Evolutionary conservation across 306 rosid species (phyloP).

Genomic region (Styphnolobium japonicum): DNA sequence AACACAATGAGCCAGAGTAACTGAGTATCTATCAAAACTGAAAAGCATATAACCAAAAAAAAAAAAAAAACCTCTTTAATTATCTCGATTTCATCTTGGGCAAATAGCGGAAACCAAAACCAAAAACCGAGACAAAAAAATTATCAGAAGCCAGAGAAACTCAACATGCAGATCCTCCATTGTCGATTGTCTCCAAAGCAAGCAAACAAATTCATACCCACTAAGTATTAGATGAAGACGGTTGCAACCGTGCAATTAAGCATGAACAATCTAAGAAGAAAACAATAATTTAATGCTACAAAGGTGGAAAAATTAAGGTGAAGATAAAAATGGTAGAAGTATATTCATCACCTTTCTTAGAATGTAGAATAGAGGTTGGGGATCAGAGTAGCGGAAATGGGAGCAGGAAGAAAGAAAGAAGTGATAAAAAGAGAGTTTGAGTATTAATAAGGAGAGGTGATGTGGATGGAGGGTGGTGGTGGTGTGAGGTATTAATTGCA

Average conservation of each 20-base stretch:
- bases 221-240: background rate
- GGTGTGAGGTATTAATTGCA: constrained; percentile 49
- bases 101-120: background rate
- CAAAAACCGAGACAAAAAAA: background rate
- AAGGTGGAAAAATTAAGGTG: constrained; percentile 11
- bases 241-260: background rate
- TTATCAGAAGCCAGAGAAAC: background rate
- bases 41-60: background rate
- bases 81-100: background rate
- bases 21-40: background rate
- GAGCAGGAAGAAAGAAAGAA: background rate
- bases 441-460: background rate
- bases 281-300: background rate
- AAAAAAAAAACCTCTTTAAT: background rate
- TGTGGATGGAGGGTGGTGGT: background rate
- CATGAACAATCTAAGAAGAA: background rate
- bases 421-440: background rate
- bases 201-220: background rate
- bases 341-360: constrained; percentile 18
- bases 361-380: background rate
- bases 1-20: background rate
- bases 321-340: constrained; percentile 7
- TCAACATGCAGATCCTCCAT: constrained; percentile 29
- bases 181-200: background rate
- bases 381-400: constrained; percentile 11